Conservation (phyloP, 1,139 yeast species). For the Pichia cactophila region DNA sequence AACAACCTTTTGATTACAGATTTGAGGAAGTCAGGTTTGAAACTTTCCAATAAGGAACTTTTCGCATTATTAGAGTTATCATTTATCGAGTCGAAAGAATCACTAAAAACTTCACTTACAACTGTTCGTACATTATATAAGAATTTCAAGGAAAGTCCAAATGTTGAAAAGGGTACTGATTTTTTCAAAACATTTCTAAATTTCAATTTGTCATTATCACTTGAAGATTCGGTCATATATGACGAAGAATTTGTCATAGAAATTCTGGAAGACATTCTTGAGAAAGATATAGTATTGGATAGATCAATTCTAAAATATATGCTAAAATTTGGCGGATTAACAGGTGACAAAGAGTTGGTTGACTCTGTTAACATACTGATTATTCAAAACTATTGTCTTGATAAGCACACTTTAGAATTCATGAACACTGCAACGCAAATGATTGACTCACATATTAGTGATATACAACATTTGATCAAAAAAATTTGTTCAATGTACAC, state of each 20-base stretch:
- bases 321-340: constrained; percentile 4
- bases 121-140: constrained; percentile 4
- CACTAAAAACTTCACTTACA: neutral
- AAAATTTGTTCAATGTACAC: neutral
- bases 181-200: constrained; percentile 7
- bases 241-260: neutral
- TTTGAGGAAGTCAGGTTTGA: constrained; percentile 4
- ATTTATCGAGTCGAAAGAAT: neutral
- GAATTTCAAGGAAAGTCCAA: constrained; percentile 5
- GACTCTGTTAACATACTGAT: neutral
- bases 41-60: constrained; percentile 10
- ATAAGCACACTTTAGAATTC: constrained; percentile 5
- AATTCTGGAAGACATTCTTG: constrained; percentile 2
- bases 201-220: constrained; percentile 2
- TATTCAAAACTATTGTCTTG: constrained; percentile 4
- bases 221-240: neutral
- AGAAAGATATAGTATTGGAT: neutral
- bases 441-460: neutral
- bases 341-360: neutral
- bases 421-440: neutral
- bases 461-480: neutral
- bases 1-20: constrained; percentile 2
- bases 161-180: constrained; percentile 6
- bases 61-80: constrained; percentile 9
- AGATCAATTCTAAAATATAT: constrained; percentile 6